Conservation (phyloP, 176 grass and related monocot genomes). For the Alopecurus myosuroides region DNA sequence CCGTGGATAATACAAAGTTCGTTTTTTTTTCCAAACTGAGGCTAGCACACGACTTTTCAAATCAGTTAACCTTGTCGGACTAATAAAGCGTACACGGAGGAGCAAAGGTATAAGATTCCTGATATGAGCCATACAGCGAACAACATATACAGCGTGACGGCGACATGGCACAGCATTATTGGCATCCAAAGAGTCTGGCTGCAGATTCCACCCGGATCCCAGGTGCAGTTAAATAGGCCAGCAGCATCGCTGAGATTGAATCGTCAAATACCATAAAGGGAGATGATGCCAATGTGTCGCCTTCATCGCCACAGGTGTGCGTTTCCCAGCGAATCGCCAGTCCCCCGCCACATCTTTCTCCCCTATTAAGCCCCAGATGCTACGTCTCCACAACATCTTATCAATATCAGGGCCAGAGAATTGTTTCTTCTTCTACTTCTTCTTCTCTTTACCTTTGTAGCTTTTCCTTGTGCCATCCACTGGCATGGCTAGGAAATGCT, state of each 20-base stretch:
- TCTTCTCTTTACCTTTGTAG: not conserved
- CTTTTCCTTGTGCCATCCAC: not conserved
- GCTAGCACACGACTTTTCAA: not conserved
- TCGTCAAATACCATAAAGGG: constrained; percentile 42
- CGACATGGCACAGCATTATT: constrained; percentile 20
- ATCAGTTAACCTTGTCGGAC: constrained; percentile 23
- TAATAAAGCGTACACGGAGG: not conserved
- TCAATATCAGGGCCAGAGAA: constrained; percentile 25
- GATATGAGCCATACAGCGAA: constrained; percentile 28
- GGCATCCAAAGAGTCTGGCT: not conserved
- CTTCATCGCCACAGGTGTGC: constrained; percentile 44
- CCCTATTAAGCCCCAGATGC: constrained; percentile 37
- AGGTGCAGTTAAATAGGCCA: constrained; percentile 38
- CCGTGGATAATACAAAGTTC: not conserved
- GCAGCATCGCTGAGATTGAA: constrained; percentile 29
- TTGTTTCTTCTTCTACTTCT: constrained; percentile 12
- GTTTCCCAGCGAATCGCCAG: constrained; percentile 28
- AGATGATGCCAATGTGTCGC: constrained; percentile 39
- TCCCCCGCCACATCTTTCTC: constrained; percentile 35
- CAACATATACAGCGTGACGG: constrained; percentile 13
- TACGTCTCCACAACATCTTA: constrained; percentile 23
- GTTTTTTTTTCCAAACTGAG: not conserved
- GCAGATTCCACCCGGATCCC: constrained; percentile 37
- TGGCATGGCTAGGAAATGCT: constrained; percentile 87
- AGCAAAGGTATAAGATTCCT: constrained; percentile 36